Evolutionary conservation across 208 protist genomes (phyloP).

Genomic region (Acanthamoeba castellanii): DNA sequence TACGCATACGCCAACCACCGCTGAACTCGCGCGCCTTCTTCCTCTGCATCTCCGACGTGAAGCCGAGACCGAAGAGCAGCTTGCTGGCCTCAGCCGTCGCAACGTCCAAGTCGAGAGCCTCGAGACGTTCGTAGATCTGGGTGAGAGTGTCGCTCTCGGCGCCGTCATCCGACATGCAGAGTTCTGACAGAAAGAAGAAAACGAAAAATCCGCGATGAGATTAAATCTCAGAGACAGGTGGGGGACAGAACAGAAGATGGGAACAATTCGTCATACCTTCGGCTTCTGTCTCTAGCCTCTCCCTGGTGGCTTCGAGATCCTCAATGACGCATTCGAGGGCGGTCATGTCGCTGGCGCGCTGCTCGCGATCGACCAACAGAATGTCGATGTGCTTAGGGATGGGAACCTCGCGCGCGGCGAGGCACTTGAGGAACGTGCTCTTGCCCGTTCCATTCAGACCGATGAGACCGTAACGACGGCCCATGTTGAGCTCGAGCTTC

Average conservation of each 20-base stretch:
- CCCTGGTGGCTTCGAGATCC: conserved; percentile 78
- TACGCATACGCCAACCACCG: conserved; percentile 98
- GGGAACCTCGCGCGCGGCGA: conserved; percentile 80
- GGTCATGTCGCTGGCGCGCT: conserved; percentile 79
- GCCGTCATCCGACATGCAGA: conserved; percentile 20
- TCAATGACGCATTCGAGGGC: conserved; percentile 86
- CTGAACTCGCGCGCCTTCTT: conserved; percentile 87
- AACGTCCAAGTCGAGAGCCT: conserved; percentile 96
- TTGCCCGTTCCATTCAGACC: conserved; percentile 86
- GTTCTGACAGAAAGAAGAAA: background rate
- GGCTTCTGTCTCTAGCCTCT: conserved; percentile 81
- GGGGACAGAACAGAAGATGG: background rate
- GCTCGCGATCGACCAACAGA: conserved; percentile 75
- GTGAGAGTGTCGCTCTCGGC: conserved; percentile 25
- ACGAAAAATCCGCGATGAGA: background rate
- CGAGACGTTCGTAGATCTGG: conserved; percentile 85
- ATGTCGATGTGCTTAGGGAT: conserved; percentile 85
- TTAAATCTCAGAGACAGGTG: background rate
- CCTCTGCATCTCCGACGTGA: conserved; percentile 94
- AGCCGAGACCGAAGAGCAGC: conserved; percentile 93
- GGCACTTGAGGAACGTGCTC: conserved; percentile 45
- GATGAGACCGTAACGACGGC: conserved; percentile 86
- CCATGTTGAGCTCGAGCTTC: conserved; percentile 63
- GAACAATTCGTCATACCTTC: conserved; percentile 64
- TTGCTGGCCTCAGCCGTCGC: conserved; percentile 89